These are phyloP conservation scores for Auricularia heimuer DNA, from an alignment of 768 basidiomycete genomes.

Conservation along the genomic window DNA sequence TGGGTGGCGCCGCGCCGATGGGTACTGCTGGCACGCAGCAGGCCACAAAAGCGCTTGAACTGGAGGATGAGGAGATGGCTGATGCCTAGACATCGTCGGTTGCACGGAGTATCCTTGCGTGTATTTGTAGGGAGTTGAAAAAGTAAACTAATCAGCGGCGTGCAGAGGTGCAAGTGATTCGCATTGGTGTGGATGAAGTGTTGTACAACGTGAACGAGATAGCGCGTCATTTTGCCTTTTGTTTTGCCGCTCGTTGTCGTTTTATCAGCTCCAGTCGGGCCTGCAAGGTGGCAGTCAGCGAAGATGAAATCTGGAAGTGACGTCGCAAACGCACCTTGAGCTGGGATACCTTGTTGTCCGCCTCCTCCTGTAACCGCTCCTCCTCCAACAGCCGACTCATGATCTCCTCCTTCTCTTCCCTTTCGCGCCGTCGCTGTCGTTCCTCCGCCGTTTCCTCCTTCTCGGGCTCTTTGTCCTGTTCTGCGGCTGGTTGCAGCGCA, in stretches of 20 bases:
- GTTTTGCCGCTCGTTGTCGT: conserved; percentile 1
- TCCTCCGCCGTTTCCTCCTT: conserved; percentile 13
- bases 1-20: conserved; percentile 27
- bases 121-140: no score
- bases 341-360: conserved; percentile 58
- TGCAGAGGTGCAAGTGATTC: no score
- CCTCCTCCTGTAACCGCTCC: conserved; percentile 80
- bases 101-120: no score
- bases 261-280: not conserved
- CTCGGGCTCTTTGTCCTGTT: conserved; percentile 15
- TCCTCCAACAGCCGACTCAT: conserved; percentile 81
- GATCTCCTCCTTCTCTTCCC: conserved; percentile 53
- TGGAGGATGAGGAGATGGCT: not conserved
- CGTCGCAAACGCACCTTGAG: conserved; percentile 36
- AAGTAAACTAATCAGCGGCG: no score
- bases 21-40: not conserved
- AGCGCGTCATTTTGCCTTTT: not conserved
- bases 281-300: not conserved
- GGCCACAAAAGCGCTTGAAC: not conserved
- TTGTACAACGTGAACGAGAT: no score
- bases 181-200: no score
- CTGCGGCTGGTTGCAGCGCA: conserved; percentile 12
- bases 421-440: conserved; percentile 23
- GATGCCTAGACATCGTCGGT: not conserved
- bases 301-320: not conserved